Conservation (phyloP, 1,284 basidiomycete species). For the Inonotus hispidus region DNA sequence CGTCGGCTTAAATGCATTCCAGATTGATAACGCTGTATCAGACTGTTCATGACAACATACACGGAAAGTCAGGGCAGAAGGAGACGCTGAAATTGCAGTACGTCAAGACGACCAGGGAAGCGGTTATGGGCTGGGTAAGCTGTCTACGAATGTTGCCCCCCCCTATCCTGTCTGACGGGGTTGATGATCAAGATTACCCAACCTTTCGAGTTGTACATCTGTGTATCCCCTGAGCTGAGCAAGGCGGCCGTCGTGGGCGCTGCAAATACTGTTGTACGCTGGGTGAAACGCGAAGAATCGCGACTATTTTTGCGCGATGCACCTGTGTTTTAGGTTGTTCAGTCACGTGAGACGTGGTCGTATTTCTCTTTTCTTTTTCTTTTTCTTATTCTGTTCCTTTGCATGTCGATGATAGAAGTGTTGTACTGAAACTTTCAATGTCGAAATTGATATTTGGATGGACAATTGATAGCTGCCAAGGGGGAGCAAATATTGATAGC, state of each 20-base stretch:
- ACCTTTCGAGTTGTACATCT: constrained; percentile 87
- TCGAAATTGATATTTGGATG: too few relatives aligned
- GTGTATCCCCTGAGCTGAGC: constrained; percentile 76
- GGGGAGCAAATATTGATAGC: too few relatives aligned
- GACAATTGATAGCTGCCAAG: background rate
- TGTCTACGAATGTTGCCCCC: constrained; percentile 3
- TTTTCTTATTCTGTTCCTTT: background rate
- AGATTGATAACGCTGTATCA: constrained; percentile 85
- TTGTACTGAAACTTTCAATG: background rate
- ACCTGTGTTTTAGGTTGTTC: constrained; percentile 64
- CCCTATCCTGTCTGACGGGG: background rate
- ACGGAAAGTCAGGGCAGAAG: constrained; percentile 77
- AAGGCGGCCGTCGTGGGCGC: constrained; percentile 83
- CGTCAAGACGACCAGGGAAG: constrained; percentile 78
- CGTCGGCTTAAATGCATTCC: background rate
- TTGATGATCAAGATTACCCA: constrained; percentile 68
- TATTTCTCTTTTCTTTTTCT: background rate
- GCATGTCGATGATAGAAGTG: background rate
- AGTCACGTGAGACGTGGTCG: background rate
- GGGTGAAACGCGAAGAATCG: constrained; percentile 86
- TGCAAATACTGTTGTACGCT: constrained; percentile 83
- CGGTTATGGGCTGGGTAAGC: constrained; percentile 84
- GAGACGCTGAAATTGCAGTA: constrained; percentile 79
- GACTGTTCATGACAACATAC: constrained; percentile 76
- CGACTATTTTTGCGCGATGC: constrained; percentile 82